These are phyloP conservation scores for Peronospora belbahrii DNA, from an alignment of 352 stramenopile species.

Conservation along the genomic window DNA sequence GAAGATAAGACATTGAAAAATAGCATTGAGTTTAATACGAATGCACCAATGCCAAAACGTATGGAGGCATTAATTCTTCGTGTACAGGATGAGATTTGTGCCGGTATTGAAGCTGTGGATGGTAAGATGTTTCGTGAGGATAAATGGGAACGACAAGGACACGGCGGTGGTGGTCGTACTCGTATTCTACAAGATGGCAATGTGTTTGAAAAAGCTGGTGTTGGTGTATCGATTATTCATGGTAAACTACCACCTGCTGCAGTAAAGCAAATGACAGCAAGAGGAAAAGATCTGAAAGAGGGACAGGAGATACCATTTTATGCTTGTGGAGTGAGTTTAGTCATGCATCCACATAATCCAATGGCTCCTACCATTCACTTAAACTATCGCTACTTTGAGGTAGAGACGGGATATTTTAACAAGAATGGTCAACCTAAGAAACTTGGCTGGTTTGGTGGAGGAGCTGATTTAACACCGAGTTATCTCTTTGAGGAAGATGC, in stretches of 20 bases:
- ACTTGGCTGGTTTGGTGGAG: slow-evolving; percentile 93
- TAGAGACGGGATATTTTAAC: slow-evolving; percentile 65
- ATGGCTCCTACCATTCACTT: slow-evolving; percentile 96
- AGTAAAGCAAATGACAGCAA: slow-evolving; percentile 70
- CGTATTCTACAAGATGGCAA: slow-evolving; percentile 91
- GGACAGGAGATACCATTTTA: slow-evolving; percentile 91
- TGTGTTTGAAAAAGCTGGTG: slow-evolving; percentile 97
- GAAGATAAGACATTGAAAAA: slow-evolving; percentile 48
- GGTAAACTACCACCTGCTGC: slow-evolving; percentile 89
- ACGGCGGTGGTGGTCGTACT: slow-evolving; percentile 91
- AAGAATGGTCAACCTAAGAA: slow-evolving; percentile 76
- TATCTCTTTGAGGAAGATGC: slow-evolving; percentile 96
- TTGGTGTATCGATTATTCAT: slow-evolving; percentile 97
- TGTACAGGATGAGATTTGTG: slow-evolving; percentile 83
- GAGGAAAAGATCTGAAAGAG: slow-evolving; percentile 67
- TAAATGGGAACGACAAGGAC: slow-evolving; percentile 90
- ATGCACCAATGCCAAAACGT: slow-evolving; percentile 56
- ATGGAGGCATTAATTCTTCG: slow-evolving; percentile 79
- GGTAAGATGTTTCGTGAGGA: slow-evolving; percentile 93
- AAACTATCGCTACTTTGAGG: slow-evolving; percentile 98
- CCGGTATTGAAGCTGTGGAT: slow-evolving; percentile 87
- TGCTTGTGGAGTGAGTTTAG: slow-evolving; percentile 91
- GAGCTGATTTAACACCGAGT: slow-evolving; percentile 94
- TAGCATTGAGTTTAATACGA: slow-evolving; percentile 72
- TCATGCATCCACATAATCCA: slow-evolving; percentile 94